Evolutionary conservation across 257 asterid genomes (phyloP), one percentile per base, ranked within the genome.

Genomic region (Phtheirospermum japonicum): DNA sequence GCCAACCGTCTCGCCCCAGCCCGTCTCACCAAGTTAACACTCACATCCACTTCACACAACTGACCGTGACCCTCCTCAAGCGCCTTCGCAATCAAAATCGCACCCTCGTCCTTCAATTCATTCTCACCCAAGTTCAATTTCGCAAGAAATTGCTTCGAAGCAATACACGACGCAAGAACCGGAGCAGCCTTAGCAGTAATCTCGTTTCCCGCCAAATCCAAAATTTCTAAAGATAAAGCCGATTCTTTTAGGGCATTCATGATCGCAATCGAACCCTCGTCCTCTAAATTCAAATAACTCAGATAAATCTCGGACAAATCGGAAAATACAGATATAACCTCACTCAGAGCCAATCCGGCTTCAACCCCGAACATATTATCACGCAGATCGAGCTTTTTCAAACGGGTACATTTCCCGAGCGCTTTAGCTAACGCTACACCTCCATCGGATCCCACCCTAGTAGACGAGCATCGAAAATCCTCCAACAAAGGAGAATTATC

Each of bases 191-290:
- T 78, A 31, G 78, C 84, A 65, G 85, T 86, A 63, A 92, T 87
- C 23, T 92, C 99, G 76, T 93, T 93, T 76, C 97, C 99, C 56
- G 95, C 91, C 91, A 93, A 77, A 53, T 89, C 99, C 72, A 92
- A 45, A 59, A 89, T 80, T 68, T 89, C 83, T 19, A 93, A 75
- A 16, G 85, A 79, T 16, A 87, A 89, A 62, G 85, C 91, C 66
- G 91, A 82, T 51, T 67, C 88, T 67, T 77, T 83, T 34, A 93
- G 83, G 52, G 82, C 97, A 72, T 76, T 78, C 23, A 76, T 88
- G 48, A 89, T 68, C 73, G 96, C 91, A 64, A 65, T 80, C 59
- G 95, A 70, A 13, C 95, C 99, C 60, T 82, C 95, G 28, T 89
- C 89, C 65, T 81, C 97, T 77, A 93, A 75, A 79, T 93, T 93